Percentiles rank a stretch among this genome's conserved stretches.
Evolutionary conservation across 163 green algal species (phyloP).

Genomic region (Chlorella variabilis): DNA sequence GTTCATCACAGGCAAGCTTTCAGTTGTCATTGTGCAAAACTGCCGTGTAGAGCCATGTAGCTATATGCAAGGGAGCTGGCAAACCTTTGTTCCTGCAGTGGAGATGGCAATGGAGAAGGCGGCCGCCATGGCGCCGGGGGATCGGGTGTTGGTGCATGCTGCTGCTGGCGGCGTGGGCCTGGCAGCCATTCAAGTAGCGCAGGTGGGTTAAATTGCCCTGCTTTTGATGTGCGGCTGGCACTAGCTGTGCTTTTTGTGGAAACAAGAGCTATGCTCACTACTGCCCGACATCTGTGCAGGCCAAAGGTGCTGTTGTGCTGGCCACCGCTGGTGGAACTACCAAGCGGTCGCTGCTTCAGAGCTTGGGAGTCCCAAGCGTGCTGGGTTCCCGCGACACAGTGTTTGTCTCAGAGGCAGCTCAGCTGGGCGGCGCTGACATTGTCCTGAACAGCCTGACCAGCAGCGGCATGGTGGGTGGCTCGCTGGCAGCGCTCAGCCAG

Average conservation of each 20-base stretch:
- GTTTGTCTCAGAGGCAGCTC: conserved; percentile 49
- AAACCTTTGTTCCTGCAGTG: conserved; percentile 36
- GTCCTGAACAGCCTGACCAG: conserved; percentile 90
- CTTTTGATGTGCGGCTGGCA: too few relatives aligned
- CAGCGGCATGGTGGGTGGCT: conserved; percentile 76
- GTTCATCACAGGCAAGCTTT: conserved; percentile 53
- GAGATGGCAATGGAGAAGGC: conserved; percentile 61
- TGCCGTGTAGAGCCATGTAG: background rate
- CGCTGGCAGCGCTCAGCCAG: conserved; percentile 63
- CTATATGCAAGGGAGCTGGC: too few relatives aligned
- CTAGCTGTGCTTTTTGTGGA: too few relatives aligned
- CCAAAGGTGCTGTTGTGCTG: conserved; percentile 55
- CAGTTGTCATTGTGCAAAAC: too few relatives aligned
- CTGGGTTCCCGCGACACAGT: conserved; percentile 64
- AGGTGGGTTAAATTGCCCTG: background rate
- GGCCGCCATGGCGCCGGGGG: conserved; percentile 43
- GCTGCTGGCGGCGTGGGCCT: conserved; percentile 85
- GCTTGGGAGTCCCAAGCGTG: conserved; percentile 64
- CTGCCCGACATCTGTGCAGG: too few relatives aligned
- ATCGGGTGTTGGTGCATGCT: conserved; percentile 79
- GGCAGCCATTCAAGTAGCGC: conserved; percentile 63
- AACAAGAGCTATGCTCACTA: too few relatives aligned
- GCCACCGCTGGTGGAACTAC: conserved; percentile 74
- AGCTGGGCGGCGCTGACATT: conserved; percentile 54
- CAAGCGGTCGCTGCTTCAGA: conserved; percentile 80